A percentile compares a stretch with the other conserved stretches of the same genome.
phyloP scores from a whole-genome alignment of 495 filamentous ascomycete genomes.

The Mytilinidion resinicola region DNA sequence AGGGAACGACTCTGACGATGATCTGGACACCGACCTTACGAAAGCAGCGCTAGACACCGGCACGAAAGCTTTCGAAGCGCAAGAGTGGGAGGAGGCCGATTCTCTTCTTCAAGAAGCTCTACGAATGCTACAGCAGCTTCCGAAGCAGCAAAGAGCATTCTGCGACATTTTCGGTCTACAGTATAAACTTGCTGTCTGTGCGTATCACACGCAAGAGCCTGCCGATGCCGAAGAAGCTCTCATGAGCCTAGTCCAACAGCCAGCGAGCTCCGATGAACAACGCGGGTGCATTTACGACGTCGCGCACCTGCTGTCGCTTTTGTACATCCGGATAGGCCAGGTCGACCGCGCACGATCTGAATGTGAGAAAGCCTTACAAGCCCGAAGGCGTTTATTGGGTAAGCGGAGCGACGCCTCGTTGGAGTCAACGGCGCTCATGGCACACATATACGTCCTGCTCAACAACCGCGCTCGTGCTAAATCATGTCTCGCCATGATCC shows the following conservation, averaged over 20 bases:
- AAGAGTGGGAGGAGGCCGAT: constrained; percentile 30
- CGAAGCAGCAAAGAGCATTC: constrained; percentile 27
- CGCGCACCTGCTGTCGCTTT: constrained; percentile 17
- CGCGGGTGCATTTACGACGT: constrained; percentile 6
- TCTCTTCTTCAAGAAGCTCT: constrained; percentile 33
- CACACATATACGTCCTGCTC: constrained; percentile 22
- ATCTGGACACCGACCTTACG: constrained; percentile 29
- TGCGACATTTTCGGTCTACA: constrained; percentile 30
- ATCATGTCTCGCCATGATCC: constrained; percentile 17
- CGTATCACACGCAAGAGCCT: constrained; percentile 30
- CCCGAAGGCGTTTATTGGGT: constrained; percentile 13
- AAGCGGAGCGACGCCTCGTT: constrained; percentile 19
- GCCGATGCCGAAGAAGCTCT: constrained; percentile 26
- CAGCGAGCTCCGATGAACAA: constrained; percentile 20
- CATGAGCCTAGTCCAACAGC: constrained; percentile 16
- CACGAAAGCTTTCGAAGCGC: constrained; percentile 30
- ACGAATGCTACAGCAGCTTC: constrained; percentile 27
- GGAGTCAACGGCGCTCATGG: constrained; percentile 23
- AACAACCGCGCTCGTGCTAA: constrained; percentile 18
- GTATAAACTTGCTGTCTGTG: constrained; percentile 31
- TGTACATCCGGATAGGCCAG: constrained; percentile 18
- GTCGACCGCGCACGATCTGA: constrained; percentile 18
- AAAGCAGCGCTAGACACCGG: constrained; percentile 28
- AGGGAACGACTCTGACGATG: constrained; percentile 19
- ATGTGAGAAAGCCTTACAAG: constrained; percentile 22